Evolutionary conservation across 306 rosid species (phyloP), one percentile per base, ranked within the genome.

Genomic region (Castanospermum australe): DNA sequence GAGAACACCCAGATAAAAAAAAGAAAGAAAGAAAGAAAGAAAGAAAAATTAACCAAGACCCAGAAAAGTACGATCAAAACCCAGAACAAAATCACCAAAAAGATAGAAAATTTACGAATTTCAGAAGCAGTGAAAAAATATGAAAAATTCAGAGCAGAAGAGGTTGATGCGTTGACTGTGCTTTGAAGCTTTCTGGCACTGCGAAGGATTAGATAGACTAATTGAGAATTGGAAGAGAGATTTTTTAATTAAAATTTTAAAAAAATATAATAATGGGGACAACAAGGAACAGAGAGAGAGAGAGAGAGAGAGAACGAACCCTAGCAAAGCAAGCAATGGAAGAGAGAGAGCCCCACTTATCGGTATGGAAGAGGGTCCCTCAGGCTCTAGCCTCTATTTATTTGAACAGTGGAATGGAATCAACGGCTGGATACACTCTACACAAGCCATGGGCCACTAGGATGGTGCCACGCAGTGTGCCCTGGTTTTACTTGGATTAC

Each of bases 261-360:
- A n/a, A n/a, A n/a, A n/a, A n/a, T n/a, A n/a, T 48, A 61, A 32
- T 5, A n/a, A n/a, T 8, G 59, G 62, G 47, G 15, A 59, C 17
- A 66, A 52, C 0, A 14, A 22, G 64, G 5, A 44, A 38, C 25
- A 4, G 21, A 33, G 88, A 72, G 81, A 73, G 78, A 80, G n/a
- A n/a, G n/a, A n/a, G n/a, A n/a, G n/a, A n/a, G n/a, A n/a, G n/a
- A n/a, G n/a, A 57, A 75, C 91, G 80, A 91, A 90, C 92, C 97
- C 95, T 88, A 87, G 81, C 86, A 36, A 82, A 47, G 85, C 83
- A 70, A 52, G n/a, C n/a, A n/a, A n/a, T n/a, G n/a, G n/a, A n/a
- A n/a, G n/a, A n/a, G n/a, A n/a, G 70, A 36, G 68, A 81, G 85
- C 90, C 95, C 93, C 98, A 90, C 97, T 86, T 88, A 80, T 85